phyloP scores from a whole-genome alignment of 2,329 filamentous ascomycete species.

The Penicillium brevicompactum region DNA sequence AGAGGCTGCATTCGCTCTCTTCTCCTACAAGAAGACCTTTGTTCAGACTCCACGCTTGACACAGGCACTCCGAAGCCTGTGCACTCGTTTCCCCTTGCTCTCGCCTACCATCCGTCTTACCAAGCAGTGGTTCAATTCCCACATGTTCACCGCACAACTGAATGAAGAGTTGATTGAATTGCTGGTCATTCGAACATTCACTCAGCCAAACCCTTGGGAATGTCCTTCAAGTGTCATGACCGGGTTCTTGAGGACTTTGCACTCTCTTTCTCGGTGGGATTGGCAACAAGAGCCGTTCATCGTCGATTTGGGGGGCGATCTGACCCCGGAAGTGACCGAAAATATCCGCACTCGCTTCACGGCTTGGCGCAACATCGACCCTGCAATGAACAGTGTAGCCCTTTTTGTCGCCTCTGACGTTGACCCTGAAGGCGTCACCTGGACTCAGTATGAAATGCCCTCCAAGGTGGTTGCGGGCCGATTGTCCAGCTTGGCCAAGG shows the following conservation, averaged over 20 bases:
- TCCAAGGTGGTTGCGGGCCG: constrained; percentile 81
- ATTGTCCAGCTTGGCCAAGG: constrained; percentile 78
- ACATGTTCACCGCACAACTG: constrained; percentile 77
- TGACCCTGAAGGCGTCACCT: constrained; percentile 76
- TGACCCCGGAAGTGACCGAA: constrained; percentile 63
- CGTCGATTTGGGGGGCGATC: constrained; percentile 68
- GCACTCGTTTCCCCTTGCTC: constrained; percentile 76
- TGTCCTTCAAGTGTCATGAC: constrained; percentile 74
- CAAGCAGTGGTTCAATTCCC: constrained; percentile 86
- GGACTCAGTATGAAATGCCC: constrained; percentile 70
- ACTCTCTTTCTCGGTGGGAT: constrained; percentile 84
- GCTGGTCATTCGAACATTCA: constrained; percentile 74
- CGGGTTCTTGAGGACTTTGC: constrained; percentile 78
- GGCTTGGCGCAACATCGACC: constrained; percentile 85
- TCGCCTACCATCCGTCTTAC: constrained; percentile 80
- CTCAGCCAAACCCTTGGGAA: constrained; percentile 79
- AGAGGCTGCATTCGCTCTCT: constrained; percentile 69
- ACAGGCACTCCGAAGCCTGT: constrained; percentile 77
- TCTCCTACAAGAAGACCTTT: constrained; percentile 71
- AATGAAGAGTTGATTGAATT: constrained; percentile 82
- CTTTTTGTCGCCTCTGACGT: constrained; percentile 80
- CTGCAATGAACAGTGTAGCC: constrained; percentile 79
- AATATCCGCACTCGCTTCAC: constrained; percentile 72
- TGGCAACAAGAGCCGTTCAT: constrained; percentile 84
- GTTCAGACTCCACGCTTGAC: constrained; percentile 74